Base-by-base conservation (phyloP, 2,329 filamentous ascomycete species). In the Phialophora macrospora region DNA sequence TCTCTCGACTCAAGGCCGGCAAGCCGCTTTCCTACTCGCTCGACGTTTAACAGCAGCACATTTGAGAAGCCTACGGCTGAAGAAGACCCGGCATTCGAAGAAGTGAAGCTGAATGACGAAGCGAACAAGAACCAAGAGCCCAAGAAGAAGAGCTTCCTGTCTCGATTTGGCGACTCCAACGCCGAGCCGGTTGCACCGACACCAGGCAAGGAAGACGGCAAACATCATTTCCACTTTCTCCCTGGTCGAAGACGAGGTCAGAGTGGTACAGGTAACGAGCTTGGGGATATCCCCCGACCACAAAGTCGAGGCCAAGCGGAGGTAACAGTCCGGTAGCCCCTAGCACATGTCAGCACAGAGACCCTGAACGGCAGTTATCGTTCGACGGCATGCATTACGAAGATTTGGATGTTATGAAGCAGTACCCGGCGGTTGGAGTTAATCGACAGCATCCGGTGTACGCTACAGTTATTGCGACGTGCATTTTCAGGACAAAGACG, bases 91-190 rank as follows among this genome's bases (percentile, higher is more conserved):
- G 83, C 82, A 14, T 97, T 98, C 72, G 94, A 97, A 76, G 94
- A 98, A 60, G 91, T 98, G 8, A 92, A 92, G 3, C 81, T 98
- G 54, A 87, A 88, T 65, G 93, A 97, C 70, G 92, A 95, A 44
- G 80, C 84, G 56, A 69, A 66, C 58, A 88, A 88, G 72, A 85
- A 86, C 68, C 56, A 52, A 54, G 58, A 60, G 32, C 80, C 84
- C 17, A 93, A 92, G 81, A 93, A 92, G 80, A 88, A 88, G 64
- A 85, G 90, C 12, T 89, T 97, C 74, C 92, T 98, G 70, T 85
- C 92, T 56, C 88, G 90, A 70, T 93, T 97, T 73, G 90, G 89
- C 60, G 90, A 93, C 65, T 77, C 77, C 68, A 75, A 73, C 24
- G 70, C 64, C 38, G 77, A 77, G 51, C 73, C 78, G 17, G 76